Conservation (phyloP, 169 alveolate genomes). For the Plasmodium coatneyi region DNA sequence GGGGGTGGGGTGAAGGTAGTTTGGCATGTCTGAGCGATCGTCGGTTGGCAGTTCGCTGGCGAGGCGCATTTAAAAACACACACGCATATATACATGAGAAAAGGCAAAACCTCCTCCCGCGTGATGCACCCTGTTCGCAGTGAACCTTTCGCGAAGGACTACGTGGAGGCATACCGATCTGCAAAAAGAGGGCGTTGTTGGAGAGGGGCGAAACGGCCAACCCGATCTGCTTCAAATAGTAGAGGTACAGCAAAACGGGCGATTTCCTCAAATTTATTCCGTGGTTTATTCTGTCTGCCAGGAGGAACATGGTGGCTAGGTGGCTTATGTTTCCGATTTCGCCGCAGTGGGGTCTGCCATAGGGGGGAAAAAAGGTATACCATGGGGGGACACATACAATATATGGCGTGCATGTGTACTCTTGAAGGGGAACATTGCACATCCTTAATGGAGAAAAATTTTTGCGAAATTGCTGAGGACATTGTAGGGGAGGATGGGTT, state of each 20-base stretch:
- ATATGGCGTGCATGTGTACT: background rate
- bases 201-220: conserved; percentile 94
- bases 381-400: background rate
- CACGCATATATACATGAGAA: background rate
- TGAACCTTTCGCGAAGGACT: background rate
- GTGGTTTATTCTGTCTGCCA: conserved; percentile 92
- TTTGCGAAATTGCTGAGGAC: background rate
- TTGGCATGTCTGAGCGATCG: background rate
- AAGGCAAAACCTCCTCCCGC: background rate
- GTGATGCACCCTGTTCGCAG: background rate
- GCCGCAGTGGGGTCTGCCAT: conserved; percentile 94
- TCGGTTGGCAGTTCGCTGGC: background rate
- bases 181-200: conserved; percentile 90
- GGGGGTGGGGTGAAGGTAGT: conserved; percentile 44
- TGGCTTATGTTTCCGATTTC: conserved; percentile 93
- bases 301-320: conserved; percentile 89
- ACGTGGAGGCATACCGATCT: conserved; percentile 12
- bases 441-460: background rate
- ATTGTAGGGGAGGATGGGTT: background rate
- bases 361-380: background rate
- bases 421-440: background rate
- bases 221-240: conserved; percentile 92
- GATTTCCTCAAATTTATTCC: conserved; percentile 88
- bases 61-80: background rate
- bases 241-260: conserved; percentile 91